Evolutionary conservation across 2,329 filamentous ascomycete species (phyloP).

Genomic region (Xylaria hypoxylon): DNA sequence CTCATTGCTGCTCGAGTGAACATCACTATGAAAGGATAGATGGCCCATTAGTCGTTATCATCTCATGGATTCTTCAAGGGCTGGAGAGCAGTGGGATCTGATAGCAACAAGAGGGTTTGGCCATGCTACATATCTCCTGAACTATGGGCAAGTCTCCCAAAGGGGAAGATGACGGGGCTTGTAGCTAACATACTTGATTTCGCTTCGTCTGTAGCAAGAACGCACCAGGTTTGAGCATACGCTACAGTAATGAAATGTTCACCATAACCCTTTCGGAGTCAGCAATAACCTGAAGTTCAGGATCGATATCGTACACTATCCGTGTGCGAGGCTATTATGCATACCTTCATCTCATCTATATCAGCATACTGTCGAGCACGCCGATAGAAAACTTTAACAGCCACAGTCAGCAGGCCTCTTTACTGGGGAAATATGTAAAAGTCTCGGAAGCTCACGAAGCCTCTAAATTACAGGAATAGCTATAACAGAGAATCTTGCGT

Average conservation of each 20-base stretch:
- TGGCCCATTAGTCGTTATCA: not conserved
- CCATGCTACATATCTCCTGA: not conserved
- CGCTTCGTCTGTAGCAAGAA: slow-evolving; percentile 83
- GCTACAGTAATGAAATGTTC: slow-evolving; percentile 83
- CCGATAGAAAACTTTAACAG: slow-evolving; percentile 62
- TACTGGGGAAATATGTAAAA: not conserved
- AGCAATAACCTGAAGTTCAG: slow-evolving; percentile 22
- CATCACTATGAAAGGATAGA: slow-evolving; percentile 60
- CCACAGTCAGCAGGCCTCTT: slow-evolving; percentile 1
- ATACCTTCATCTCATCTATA: slow-evolving; percentile 81
- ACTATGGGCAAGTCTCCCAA: not conserved
- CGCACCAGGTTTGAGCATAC: slow-evolving; percentile 83
- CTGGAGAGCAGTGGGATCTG: not conserved
- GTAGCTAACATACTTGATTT: slow-evolving; percentile 63
- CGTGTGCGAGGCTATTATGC: slow-evolving; percentile 29
- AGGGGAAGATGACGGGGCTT: not conserved
- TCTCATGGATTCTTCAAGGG: not conserved
- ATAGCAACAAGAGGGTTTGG: not conserved
- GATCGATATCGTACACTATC: not conserved
- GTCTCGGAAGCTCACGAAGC: not conserved
- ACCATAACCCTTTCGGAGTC: slow-evolving; percentile 69
- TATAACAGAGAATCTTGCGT: not conserved
- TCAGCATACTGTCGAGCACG: slow-evolving; percentile 79
- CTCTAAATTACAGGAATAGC: not conserved
- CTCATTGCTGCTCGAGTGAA: slow-evolving; percentile 91